Evolutionary conservation across 805 yeast genomes (phyloP), one percentile per base, ranked within the genome.

Genomic region (Sugiyamaella marilandica): DNA sequence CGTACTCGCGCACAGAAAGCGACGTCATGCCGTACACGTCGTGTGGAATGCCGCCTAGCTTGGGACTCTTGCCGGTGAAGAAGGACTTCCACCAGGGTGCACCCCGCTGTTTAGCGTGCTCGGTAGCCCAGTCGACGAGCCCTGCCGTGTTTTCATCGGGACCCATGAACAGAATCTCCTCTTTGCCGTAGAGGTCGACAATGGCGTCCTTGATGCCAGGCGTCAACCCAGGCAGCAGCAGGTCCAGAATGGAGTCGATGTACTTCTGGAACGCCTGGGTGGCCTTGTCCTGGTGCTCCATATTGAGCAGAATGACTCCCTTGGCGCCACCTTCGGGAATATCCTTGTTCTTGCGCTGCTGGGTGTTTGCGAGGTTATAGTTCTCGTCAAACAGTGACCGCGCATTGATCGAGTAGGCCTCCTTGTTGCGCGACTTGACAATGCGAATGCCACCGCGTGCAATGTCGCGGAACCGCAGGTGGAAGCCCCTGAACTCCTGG

Each of bases 131-230:
- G 70, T 94, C 91, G 49, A 90, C 96, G 65, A 87, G 84, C 21
- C 85, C 85, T 18, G 99, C 98, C 50, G 98, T 91, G 69, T 96
- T 95, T 77, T 92, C 99, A 73, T 92, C 99, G n/a, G 99, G 99
- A 51, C 99, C 99, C 84, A 92, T 85, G 70, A 88, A 92, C 62
- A 94, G 74, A 62, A 94, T 92, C 75, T 92, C 99, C 47, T 87
- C 88, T 65, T 85, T 79, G 53, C 82, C 81, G 68, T 88, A 84
- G 53, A 87, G 75, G 68, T 92, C 98, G 49, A 92, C 91, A 66
- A 90, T 85, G 52, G 81, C 75, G 63, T 86, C 95, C 73, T 88
- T 84, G 59, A 83, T 79, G 44, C 92, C 90, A 49, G 90, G 90
- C 54, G 82, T 74, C 64, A 73, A 66, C 51, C 84, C 85, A 55